Percentiles rank a stretch among this genome's conserved stretches.
phyloP scores from a whole-genome alignment of 1,139 yeast genomes.

The Fermentozyma sake region DNA sequence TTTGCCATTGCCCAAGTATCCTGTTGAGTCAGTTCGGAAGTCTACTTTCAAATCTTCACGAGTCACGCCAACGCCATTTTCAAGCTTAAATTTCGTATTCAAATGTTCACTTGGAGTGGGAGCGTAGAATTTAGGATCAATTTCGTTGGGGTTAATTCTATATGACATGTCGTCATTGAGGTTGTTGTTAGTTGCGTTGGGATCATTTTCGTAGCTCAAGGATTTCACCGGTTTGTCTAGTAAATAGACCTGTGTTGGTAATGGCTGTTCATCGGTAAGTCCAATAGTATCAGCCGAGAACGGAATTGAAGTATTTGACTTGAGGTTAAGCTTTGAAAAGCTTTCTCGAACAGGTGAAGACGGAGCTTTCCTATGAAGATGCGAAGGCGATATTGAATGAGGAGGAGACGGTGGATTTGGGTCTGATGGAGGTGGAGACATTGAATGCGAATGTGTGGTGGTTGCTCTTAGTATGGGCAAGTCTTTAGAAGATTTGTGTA shows the following conservation, averaged over 20 bases:
- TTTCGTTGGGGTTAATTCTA: conserved; percentile 27
- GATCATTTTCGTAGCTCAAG: conserved; percentile 14
- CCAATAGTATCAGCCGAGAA: conserved; percentile 46
- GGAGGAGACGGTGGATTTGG: conserved; percentile 3
- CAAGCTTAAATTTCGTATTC: conserved; percentile 18
- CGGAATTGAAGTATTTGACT: conserved; percentile 25
- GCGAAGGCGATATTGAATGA: conserved; percentile 6
- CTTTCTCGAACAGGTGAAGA: conserved; percentile 16
- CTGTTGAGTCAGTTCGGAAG: conserved; percentile 14
- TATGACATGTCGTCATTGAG: conserved; percentile 11
- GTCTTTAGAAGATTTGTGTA: no score
- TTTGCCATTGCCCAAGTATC: conserved; percentile 25
- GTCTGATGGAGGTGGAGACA: no score
- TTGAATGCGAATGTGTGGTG: conserved; percentile 2
- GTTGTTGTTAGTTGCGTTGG: no score
- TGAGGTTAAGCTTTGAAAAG: conserved; percentile 15
- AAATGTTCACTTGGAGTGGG: conserved; percentile 45
- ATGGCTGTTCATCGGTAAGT: conserved; percentile 20
- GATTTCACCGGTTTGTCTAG: conserved; percentile 33
- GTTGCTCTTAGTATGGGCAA: no score
- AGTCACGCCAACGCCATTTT: conserved; percentile 16
- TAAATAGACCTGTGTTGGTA: conserved; percentile 36
- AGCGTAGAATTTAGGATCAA: conserved; percentile 43
- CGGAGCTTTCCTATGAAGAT: no score
- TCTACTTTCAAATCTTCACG: conserved; percentile 18